Base-by-base conservation (phyloP, 257 asterid genomes). In the Primulina tabacum region DNA sequence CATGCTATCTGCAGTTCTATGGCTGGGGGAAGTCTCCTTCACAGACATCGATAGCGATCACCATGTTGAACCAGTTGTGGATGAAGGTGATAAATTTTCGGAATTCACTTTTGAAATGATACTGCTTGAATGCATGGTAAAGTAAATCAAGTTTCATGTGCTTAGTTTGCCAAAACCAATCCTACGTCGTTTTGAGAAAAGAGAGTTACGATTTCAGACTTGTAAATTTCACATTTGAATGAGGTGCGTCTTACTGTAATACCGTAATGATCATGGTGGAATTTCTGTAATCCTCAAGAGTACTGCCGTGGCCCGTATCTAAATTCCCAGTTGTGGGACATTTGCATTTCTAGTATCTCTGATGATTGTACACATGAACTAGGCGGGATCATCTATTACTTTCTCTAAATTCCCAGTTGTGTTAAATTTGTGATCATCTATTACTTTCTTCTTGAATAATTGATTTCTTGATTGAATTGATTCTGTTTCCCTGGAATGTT, bases 1-100 rank as follows among this genome's bases (percentile, higher is more conserved):
- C 21, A 88, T 94, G 97, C 79, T 94, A 73, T 95, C 99, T 80
- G 97, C 99, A 70, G 99, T 94, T 20, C 75, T 94, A 47, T 94
- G 99, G 99, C 81, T 94, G 73, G 99, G 99, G 75, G 82, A 94
- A 66, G 75, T 94, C 81, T 80, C 96, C 66, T 91, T 91, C 79
- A 81, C 89, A 21, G 87, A 76, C 59, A 70, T 85, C 68, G 99
- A 94, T 79, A 77, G 84, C 76, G 97, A 94, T 66, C 85, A 91
- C 88, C 99, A 94, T 66, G 99, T 91, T 47, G 99, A 91, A 68
- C 97, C 99, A 8, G 85, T 89, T 65, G 85, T 78, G 73, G 97
- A 91, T 81, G 99, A 94, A 89, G 96, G 99, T 91, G 73, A 70
- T 79, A 24, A 76, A 55, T 40, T 76, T 38, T 43, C 40, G 9